Conservation (phyloP, 202 grass and related monocot genomes). For the Setaria viridis region DNA sequence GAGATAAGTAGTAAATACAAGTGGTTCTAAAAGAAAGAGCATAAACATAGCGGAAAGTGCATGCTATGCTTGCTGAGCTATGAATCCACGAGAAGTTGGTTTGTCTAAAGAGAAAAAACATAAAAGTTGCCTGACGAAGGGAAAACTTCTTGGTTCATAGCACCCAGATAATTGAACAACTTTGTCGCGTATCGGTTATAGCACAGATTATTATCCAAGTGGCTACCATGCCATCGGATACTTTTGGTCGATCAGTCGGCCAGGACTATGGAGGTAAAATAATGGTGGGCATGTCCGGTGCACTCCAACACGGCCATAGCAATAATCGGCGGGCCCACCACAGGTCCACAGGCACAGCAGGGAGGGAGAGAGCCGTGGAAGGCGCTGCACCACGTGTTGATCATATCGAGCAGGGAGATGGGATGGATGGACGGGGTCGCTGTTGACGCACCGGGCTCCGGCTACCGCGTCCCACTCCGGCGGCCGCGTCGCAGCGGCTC, state of each 20-base stretch:
- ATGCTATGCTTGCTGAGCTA: background rate
- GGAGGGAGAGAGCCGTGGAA: no score
- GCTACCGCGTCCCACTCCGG: no score
- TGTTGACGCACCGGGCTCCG: no score
- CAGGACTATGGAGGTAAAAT: background rate
- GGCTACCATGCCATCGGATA: background rate
- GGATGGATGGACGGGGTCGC: no score
- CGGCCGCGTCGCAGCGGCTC: no score
- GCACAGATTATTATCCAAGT: background rate
- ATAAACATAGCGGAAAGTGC: background rate
- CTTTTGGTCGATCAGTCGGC: background rate
- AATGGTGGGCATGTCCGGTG: background rate
- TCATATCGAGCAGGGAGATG: no score
- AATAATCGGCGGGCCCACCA: background rate
- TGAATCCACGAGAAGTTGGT: background rate
- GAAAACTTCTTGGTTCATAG: no score
- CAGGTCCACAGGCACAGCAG: no score
- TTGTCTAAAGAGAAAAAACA: background rate
- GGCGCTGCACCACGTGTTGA: no score
- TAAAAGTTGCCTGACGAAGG: no score
- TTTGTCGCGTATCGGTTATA: background rate
- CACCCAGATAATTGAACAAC: background rate
- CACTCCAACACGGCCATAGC: conserved; percentile 11
- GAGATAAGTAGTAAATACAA: background rate
- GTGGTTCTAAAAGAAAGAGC: background rate